Base-by-base conservation (phyloP, 2,329 filamentous ascomycete genomes). In the Cladorrhinum sp. region DNA sequence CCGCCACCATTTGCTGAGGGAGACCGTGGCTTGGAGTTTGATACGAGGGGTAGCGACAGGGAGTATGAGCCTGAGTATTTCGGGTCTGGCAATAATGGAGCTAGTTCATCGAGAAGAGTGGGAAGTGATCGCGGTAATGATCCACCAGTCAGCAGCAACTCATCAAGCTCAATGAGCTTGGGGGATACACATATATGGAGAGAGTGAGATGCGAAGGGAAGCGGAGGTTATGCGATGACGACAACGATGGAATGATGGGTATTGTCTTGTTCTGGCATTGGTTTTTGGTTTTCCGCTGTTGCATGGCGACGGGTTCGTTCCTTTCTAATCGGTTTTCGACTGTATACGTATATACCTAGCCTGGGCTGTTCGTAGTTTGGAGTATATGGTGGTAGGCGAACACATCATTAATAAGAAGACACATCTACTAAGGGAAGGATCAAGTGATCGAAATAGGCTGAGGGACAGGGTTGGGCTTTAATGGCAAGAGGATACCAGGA, bases 171-270 rank as follows among this genome's bases (percentile, higher is more conserved):
- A 23, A 67, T 81, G 33, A 81, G 79, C 61, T 68, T 81, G 3
- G 80, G 80, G 3, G 80, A 82, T 67, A 81, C 79, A 10, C 79
- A 82, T 65, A 74, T 82, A 14, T 82, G 80, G 80, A 73, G 79
- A 58, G 74, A 79, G 3, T 62, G 39, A 66, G n/a, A n/a, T n/a
- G n/a, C n/a, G n/a, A 46, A 5, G 18, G 7, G 42, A 46, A 46
- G 42, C 3, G 16, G 42, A 16, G 7, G 12, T 8, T 8, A 14
- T 21, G 16, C 18, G 42, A 46, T 46, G 16, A 46, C 42, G 42
- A 46, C 42, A 46, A 21, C 10, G 42, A 18, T 46, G 42, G 42
- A 21, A 18, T 46, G 33, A 36, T 36, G 33, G 33, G 9, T 28
- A 9, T 4, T 5, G 26, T 4, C 9, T 28, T 28, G n/a, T 28